phyloP scores from a whole-genome alignment of 495 filamentous ascomycete genomes.

The Aspergillus baeticus region DNA sequence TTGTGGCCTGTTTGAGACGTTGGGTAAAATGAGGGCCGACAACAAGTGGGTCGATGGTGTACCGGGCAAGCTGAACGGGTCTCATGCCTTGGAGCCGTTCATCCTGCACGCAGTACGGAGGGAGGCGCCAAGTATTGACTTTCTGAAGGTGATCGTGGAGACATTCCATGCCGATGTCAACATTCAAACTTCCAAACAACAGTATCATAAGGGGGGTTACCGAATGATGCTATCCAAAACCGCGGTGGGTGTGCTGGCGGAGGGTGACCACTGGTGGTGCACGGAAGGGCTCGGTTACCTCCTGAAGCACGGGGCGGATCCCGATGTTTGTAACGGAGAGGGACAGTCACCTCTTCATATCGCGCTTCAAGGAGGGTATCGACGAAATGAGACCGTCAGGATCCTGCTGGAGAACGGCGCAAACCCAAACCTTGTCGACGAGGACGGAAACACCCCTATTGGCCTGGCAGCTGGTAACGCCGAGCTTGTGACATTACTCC shows the following conservation, averaged over 20 bases:
- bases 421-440: background rate
- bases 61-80: no score
- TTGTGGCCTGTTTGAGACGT: no score
- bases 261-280: slow-evolving; percentile 2
- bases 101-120: background rate
- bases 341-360: background rate
- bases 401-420: background rate
- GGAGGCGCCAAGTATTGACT: background rate
- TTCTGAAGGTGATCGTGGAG: background rate
- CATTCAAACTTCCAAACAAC: background rate
- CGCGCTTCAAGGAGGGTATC: background rate
- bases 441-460: background rate
- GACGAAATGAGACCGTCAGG: background rate
- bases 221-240: no score
- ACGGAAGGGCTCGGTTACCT: background rate
- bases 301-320: background rate
- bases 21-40: no score
- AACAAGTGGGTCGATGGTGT: no score
- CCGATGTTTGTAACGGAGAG: background rate
- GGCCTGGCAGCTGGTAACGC: background rate
- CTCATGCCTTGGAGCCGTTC: background rate
- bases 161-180: background rate
- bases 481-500: background rate
- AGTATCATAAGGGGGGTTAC: background rate
- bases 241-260: background rate